Conservation (phyloP, 2,329 filamentous ascomycete species). For the Zymoseptoria tritici region DNA sequence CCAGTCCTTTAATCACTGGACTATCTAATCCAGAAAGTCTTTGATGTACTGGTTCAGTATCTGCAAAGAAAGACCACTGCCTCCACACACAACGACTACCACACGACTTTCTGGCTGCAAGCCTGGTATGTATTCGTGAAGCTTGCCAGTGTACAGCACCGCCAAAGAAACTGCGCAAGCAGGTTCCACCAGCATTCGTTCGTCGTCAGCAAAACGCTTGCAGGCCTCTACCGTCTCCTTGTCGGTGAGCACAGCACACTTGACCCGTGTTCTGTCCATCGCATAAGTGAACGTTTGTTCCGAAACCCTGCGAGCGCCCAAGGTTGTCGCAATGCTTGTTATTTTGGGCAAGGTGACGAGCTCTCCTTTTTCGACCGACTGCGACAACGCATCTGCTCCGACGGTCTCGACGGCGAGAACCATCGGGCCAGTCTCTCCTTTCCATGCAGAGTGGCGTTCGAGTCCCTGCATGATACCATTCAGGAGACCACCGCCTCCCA, state of each 20-base stretch:
- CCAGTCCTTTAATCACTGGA: neutral
- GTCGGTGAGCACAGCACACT: constrained; percentile 60
- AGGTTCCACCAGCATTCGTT: constrained; percentile 71
- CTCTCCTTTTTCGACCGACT: constrained; percentile 48
- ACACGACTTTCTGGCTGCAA: constrained; percentile 53
- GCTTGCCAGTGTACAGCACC: constrained; percentile 42
- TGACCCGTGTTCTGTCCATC: constrained; percentile 35
- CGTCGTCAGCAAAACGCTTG: constrained; percentile 73
- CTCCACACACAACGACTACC: constrained; percentile 75
- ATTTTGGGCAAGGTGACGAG: constrained; percentile 59
- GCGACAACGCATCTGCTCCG: constrained; percentile 63
- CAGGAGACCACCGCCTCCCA: constrained; percentile 74
- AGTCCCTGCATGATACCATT: constrained; percentile 71
- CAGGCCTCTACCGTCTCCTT: constrained; percentile 73
- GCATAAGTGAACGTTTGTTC: constrained; percentile 61
- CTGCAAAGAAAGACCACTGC: constrained; percentile 44
- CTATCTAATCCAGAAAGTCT: constrained; percentile 26
- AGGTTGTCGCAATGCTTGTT: constrained; percentile 65
- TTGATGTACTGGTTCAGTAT: constrained; percentile 43
- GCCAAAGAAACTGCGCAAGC: constrained; percentile 62
- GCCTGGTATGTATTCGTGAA: constrained; percentile 61
- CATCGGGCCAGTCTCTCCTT: constrained; percentile 26
- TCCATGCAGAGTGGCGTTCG: constrained; percentile 36
- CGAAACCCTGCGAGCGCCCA: constrained; percentile 65
- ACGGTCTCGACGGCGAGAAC: constrained; percentile 69